These are phyloP conservation scores for Porphyra umbilicalis DNA, from an alignment of 31 red algal species.

Conservation along the genomic window DNA sequence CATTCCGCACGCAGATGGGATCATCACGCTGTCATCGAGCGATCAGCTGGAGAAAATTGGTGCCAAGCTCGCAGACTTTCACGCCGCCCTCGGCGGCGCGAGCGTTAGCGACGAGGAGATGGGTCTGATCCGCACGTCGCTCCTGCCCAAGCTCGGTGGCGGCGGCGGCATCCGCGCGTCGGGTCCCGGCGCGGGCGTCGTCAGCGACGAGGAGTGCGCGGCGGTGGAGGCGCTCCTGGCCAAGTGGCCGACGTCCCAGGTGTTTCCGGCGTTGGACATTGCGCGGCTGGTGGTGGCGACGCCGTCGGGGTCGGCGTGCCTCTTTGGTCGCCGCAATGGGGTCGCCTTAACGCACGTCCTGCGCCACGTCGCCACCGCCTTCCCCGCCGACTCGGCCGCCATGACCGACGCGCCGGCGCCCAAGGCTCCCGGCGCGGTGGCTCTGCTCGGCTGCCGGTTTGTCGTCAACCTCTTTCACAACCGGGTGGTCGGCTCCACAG, in stretches of 20 bases:
- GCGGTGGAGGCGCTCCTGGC: constrained; percentile 47
- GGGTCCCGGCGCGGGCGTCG: constrained; percentile 3
- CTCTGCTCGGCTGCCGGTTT: constrained; percentile 73
- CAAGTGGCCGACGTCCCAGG: constrained; percentile 55
- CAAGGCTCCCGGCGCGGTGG: constrained; percentile 10
- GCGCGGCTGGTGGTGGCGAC: constrained; percentile 56
- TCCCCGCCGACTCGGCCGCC: constrained; percentile 16
- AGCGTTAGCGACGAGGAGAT: constrained; percentile 40
- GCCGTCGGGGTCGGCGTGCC: constrained; percentile 55
- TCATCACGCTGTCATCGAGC: constrained; percentile 39
- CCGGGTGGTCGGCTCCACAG: constrained; percentile 21
- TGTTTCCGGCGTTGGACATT: constrained; percentile 61
- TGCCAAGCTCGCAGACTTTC: constrained; percentile 44
- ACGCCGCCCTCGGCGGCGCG: constrained; percentile 28
- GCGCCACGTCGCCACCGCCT: constrained; percentile 16
- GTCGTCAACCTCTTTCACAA: constrained; percentile 79
- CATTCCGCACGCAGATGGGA: constrained; percentile 61
- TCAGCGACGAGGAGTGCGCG: constrained; percentile 51
- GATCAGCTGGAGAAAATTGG: constrained; percentile 76
- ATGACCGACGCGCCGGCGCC: background rate
- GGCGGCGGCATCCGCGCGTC: background rate
- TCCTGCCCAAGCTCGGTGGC: constrained; percentile 41
- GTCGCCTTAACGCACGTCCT: constrained; percentile 46
- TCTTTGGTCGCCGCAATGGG: constrained; percentile 68
- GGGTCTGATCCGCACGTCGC: constrained; percentile 31